A percentile compares a stretch with the other conserved stretches of the same genome.
Evolutionary conservation across 1,284 basidiomycete genomes (phyloP).

Genomic region (Ustilago bromivora): DNA sequence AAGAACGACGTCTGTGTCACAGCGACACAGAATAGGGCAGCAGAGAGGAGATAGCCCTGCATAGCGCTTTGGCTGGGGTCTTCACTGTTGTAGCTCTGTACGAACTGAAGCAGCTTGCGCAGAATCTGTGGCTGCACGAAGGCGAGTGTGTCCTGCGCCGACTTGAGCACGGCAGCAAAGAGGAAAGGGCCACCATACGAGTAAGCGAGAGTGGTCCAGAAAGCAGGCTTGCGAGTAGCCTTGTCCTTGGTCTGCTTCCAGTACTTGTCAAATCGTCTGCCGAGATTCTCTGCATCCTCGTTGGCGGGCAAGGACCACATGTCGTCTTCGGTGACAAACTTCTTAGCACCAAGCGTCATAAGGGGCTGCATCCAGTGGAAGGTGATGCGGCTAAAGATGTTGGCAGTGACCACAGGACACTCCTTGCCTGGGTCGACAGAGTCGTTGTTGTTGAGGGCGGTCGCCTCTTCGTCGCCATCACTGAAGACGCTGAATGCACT

Average conservation of each 20-base stretch:
- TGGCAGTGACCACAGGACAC: constrained; percentile 74
- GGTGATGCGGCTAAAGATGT: constrained; percentile 73
- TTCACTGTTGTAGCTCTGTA: constrained; percentile 47
- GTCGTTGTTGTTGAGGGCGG: constrained; percentile 72
- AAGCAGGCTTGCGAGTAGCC: constrained; percentile 77
- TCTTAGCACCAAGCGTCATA: constrained; percentile 77
- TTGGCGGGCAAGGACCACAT: constrained; percentile 80
- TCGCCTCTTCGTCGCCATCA: constrained; percentile 63
- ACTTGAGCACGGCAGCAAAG: constrained; percentile 55
- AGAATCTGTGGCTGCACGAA: constrained; percentile 93
- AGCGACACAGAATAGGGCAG: constrained; percentile 77
- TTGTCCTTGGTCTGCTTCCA: constrained; percentile 80
- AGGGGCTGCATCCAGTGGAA: constrained; percentile 82
- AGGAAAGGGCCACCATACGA: constrained; percentile 75
- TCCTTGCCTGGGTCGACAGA: constrained; percentile 74
- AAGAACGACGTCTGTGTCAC: constrained; percentile 78
- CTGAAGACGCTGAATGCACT: constrained; percentile 51
- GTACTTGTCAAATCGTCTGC: constrained; percentile 75
- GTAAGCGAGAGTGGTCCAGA: constrained; percentile 74
- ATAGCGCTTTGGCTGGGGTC: constrained; percentile 44
- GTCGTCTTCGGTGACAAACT: constrained; percentile 84
- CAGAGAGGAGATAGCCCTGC: constrained; percentile 61
- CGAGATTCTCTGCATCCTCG: constrained; percentile 74
- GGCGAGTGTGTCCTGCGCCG: constrained; percentile 48
- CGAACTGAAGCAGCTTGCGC: constrained; percentile 82